Evolutionary conservation across 768 basidiomycete genomes (phyloP).

Genomic region (Chalciporus sphaerocephalus): DNA sequence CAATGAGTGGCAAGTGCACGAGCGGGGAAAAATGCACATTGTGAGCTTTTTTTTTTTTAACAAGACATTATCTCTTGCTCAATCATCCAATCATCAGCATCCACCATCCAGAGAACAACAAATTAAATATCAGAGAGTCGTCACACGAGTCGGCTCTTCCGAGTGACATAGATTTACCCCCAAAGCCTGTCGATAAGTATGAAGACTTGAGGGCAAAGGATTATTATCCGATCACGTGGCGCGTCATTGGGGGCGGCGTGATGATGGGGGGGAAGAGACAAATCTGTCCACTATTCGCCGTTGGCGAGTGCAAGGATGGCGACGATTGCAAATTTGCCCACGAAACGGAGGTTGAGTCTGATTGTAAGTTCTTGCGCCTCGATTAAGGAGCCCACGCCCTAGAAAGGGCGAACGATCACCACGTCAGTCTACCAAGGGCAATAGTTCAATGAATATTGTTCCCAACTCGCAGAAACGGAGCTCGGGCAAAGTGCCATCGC

Average conservation of each 20-base stretch:
- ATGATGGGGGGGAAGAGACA: constrained; percentile 45
- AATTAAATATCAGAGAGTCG: not conserved
- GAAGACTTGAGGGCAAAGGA: constrained; percentile 42
- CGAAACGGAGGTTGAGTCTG: constrained; percentile 21
- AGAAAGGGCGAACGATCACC: not conserved
- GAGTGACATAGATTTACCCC: constrained; percentile 16
- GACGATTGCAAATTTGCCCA: constrained; percentile 29
- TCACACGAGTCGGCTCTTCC: constrained; percentile 4
- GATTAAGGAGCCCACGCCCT: not conserved
- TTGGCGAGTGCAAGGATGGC: constrained; percentile 25
- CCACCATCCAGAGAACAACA: constrained; percentile 33
- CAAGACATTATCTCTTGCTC: not conserved
- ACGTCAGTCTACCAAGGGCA: constrained; percentile 1
- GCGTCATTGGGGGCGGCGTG: constrained; percentile 78
- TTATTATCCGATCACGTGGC: constrained; percentile 67
- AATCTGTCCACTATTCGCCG: constrained; percentile 21
- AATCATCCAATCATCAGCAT: constrained; percentile 32
- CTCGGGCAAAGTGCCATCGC: constrained; percentile 1
- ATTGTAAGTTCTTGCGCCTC: constrained; percentile 17
- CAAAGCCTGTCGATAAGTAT: constrained; percentile 25
- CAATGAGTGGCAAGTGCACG: constrained; percentile 43
- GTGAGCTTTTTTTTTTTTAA: constrained; percentile 34
- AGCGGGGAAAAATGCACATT: constrained; percentile 57
- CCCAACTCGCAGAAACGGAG: constrained; percentile 6
- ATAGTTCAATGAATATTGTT: constrained; percentile 6